Conservation (phyloP, 2,329 filamentous ascomycete species). For the Aureobasidium vineae region DNA sequence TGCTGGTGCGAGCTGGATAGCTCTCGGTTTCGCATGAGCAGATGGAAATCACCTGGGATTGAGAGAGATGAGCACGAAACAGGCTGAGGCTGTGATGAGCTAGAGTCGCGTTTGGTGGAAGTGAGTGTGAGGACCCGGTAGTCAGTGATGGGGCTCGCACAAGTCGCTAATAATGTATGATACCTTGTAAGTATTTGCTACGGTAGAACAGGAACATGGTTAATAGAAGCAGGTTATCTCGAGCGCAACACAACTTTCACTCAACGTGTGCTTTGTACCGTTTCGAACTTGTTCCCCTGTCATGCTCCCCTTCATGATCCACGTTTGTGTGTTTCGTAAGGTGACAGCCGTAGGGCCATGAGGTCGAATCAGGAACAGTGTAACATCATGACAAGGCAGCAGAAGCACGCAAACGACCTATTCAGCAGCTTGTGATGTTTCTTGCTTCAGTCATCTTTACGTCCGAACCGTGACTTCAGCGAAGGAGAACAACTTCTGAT, state of each 20-base stretch:
- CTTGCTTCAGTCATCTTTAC: constrained; percentile 2
- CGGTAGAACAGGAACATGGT: background rate
- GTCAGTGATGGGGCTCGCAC: background rate
- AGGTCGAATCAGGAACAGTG: constrained; percentile 15
- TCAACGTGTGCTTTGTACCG: background rate
- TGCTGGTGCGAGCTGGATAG: constrained; percentile 35
- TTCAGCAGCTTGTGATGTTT: constrained; percentile 4
- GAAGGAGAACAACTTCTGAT: background rate
- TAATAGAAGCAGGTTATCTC: background rate
- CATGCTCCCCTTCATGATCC: background rate
- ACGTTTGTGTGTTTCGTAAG: constrained; percentile 1
- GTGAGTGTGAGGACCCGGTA: background rate
- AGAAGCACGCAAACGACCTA: constrained; percentile 1
- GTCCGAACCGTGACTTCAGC: background rate
- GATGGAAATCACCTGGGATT: background rate
- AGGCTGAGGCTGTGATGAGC: background rate
- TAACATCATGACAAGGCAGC: constrained; percentile 11
- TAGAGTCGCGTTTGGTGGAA: background rate
- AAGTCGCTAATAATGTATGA: background rate
- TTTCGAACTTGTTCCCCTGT: background rate
- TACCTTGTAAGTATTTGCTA: background rate
- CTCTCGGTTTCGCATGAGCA: constrained; percentile 28
- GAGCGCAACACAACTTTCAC: background rate
- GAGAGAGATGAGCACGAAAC: background rate
- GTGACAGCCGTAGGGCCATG: constrained; percentile 21